phyloP scores from a whole-genome alignment of 352 stramenopile species.

The Globisporangium nagaii region DNA sequence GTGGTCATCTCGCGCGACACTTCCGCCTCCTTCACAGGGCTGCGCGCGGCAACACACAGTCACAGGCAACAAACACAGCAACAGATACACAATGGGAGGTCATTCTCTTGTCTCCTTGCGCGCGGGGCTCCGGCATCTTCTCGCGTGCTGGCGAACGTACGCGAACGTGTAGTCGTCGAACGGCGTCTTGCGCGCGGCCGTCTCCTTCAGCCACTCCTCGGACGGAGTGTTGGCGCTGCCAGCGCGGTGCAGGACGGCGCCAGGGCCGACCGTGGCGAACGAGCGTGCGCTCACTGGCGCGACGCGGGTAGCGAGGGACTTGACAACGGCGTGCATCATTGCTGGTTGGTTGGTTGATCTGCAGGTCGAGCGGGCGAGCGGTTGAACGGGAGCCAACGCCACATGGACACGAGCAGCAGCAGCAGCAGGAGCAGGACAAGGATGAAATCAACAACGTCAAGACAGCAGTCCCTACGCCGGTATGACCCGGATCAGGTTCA shows the following conservation, averaged over 20 bases:
- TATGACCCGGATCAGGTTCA: constrained; percentile 62
- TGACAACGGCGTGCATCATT: constrained; percentile 32
- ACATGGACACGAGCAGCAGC: constrained; percentile 2
- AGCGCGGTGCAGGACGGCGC: constrained; percentile 32
- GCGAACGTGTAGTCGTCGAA: constrained; percentile 57
- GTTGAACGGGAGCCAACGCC: not conserved
- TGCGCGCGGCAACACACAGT: constrained; percentile 2
- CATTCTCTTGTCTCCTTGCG: not conserved
- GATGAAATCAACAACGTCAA: constrained; percentile 24
- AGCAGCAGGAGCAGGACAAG: constrained; percentile 8
- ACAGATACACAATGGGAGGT: not conserved
- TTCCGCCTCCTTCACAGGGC: constrained; percentile 56
- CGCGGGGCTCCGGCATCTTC: not conserved
- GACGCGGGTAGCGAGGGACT: constrained; percentile 25
- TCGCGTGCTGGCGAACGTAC: constrained; percentile 21
- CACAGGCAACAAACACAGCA: constrained; percentile 6
- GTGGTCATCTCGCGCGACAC: constrained; percentile 69
- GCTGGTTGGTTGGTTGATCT: constrained; percentile 6
- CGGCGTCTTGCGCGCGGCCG: constrained; percentile 33
- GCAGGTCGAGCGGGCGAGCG: not conserved
- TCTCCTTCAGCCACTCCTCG: constrained; percentile 41
- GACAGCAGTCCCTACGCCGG: constrained; percentile 59
- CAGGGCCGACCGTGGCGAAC: constrained; percentile 45
- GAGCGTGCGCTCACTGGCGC: constrained; percentile 14
- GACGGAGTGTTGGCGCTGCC: constrained; percentile 40